Evolutionary conservation across 495 filamentous ascomycete genomes (phyloP).

Genomic region (Tuber indicum): DNA sequence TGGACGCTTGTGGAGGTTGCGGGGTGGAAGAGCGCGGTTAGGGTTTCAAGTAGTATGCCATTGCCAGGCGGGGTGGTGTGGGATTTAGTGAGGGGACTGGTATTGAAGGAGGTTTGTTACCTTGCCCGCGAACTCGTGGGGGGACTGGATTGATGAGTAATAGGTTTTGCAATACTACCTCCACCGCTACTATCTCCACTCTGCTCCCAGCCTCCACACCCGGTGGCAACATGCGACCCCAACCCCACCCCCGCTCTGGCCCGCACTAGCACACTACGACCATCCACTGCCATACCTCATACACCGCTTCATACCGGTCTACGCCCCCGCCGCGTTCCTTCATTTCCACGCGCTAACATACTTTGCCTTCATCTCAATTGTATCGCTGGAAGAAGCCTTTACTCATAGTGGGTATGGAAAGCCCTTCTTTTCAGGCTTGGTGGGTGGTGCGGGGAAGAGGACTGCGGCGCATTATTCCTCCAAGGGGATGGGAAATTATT

Average conservation of each 20-base stretch:
- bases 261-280: constrained; percentile 67
- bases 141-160: background rate
- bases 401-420: constrained; percentile 69
- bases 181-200: constrained; percentile 67
- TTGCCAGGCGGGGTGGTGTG: constrained; percentile 57
- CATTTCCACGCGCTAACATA: constrained; percentile 74
- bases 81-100: constrained; percentile 47
- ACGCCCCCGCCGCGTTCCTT: constrained; percentile 59
- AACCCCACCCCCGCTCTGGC: constrained; percentile 44
- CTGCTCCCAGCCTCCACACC: constrained; percentile 49
- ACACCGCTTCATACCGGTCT: constrained; percentile 62
- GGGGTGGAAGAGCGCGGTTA: constrained; percentile 51
- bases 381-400: constrained; percentile 71
- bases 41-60: constrained; percentile 54
- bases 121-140: background rate
- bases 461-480: constrained; percentile 60
- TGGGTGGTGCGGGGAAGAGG: constrained; percentile 66
- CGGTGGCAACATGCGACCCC: constrained; percentile 62
- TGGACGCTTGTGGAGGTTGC: constrained; percentile 50
- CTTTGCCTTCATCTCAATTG: constrained; percentile 59
- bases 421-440: constrained; percentile 61
- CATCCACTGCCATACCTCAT: constrained; percentile 71
- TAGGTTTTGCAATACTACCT: constrained; percentile 54
- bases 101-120: constrained; percentile 52
- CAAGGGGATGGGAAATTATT: constrained; percentile 65